Evolutionary conservation across 306 rosid genomes (phyloP), one percentile per base, ranked within the genome.

Genomic region (Cyamopsis tetragonoloba): DNA sequence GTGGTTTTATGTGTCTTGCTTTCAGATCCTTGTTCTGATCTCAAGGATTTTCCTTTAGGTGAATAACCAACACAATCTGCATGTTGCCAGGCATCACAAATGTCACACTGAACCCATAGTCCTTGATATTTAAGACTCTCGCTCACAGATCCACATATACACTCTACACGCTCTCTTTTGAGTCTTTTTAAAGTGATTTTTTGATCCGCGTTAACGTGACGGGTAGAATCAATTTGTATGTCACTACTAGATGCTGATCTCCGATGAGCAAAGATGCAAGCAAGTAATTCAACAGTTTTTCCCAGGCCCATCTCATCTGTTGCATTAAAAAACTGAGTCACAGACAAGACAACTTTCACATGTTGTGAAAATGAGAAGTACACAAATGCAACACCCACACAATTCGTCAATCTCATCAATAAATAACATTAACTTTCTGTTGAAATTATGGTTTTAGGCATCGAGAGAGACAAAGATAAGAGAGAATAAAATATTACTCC

Each of bases 51-150:
- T 61, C 89, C 89, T 76, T 78, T 78, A 32, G 89, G 72, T 35
- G 97, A 84, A 82, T 89, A 93, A 63, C 95, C 97, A 74, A 93
- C 96, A 77, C 98, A 93, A 50, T 81, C 88, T 19, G 95, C 98
- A 77, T 93, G 97, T 78, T 93, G 98, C 98, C 98, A 93, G 18
- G 98, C 97, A 80, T 88, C 95, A 79, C 98, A 93, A 32, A 80
- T 68, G 81, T 93, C 98, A 44, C 98, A 93, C 75, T 89, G 98
- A 73, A 93, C 98, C 98, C 98, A 93, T 61, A 93, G 46, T 70
- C 98, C 97, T 70, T 74, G 79, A 82, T 89, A 89, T 80, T 76
- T 81, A 56, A 15, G 55, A 78, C 75, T 83, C 71, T 92, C 98
- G 17, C 87, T 89, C 60, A 92, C 98, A 81, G 96, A 86, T 68